A percentile compares a stretch with the other conserved stretches of the same genome.
Evolutionary conservation across 2,329 filamentous ascomycete genomes (phyloP).

Genomic region (Monosporascus sp.): DNA sequence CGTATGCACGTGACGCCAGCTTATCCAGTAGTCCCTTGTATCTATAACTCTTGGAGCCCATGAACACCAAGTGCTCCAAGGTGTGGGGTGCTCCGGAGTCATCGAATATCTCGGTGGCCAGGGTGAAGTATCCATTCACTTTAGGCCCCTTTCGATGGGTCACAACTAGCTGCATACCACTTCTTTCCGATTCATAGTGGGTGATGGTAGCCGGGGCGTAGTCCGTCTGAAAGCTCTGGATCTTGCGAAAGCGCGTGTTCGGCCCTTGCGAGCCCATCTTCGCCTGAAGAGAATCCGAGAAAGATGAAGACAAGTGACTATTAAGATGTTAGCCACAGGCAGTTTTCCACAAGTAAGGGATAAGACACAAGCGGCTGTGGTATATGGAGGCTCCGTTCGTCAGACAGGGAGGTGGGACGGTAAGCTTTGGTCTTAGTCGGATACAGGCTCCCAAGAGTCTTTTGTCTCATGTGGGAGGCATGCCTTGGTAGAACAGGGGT

Average conservation of each 20-base stretch:
- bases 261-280: constrained; percentile 51
- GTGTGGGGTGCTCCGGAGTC: constrained; percentile 90
- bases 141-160: constrained; percentile 94
- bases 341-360: not conserved
- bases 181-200: constrained; percentile 92
- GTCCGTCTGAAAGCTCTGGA: constrained; percentile 82
- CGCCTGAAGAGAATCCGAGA: constrained; percentile 17
- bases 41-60: constrained; percentile 87
- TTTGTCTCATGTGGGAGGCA: no score
- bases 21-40: constrained; percentile 96
- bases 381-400: not conserved
- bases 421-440: not conserved
- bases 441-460: not conserved
- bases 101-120: constrained; percentile 96
- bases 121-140: constrained; percentile 86
- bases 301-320: constrained; percentile 9
- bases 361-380: not conserved
- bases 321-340: constrained; percentile 6
- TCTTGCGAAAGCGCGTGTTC: constrained; percentile 66
- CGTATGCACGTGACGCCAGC: constrained; percentile 88
- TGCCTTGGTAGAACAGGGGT: not conserved
- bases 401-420: not conserved
- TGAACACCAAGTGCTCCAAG: constrained; percentile 76
- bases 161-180: constrained; percentile 90
- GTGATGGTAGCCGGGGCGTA: constrained; percentile 86